phyloP scores from a whole-genome alignment of 2,329 filamentous ascomycete genomes.

The Ophiostoma populinum region DNA sequence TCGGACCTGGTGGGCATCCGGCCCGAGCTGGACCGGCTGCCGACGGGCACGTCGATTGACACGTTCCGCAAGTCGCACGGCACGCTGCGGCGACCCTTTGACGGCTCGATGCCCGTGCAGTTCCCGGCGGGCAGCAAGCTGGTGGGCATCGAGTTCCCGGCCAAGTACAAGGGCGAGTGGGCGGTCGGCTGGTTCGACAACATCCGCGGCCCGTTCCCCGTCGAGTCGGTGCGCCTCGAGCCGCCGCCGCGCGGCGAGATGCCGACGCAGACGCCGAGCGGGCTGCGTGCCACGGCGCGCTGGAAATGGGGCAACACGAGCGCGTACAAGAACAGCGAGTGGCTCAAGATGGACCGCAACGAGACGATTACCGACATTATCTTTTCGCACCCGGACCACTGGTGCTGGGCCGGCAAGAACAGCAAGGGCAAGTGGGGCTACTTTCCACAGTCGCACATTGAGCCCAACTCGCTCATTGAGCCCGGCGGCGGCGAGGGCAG shows the following conservation, averaged over 20 bases:
- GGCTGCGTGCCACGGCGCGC: conserved; percentile 28
- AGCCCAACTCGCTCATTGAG: conserved; percentile 27
- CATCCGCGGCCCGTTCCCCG: conserved; percentile 28
- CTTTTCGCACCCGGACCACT: conserved; percentile 31
- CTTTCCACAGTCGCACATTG: conserved; percentile 33
- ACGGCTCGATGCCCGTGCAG: conserved; percentile 12
- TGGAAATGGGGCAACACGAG: conserved; percentile 33
- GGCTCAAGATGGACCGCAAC: conserved; percentile 44
- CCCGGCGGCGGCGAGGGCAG: conserved; percentile 13
- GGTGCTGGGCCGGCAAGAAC: conserved; percentile 39
- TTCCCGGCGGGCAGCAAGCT: conserved; percentile 27
- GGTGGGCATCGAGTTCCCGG: conserved; percentile 33
- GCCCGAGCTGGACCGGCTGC: conserved; percentile 23
- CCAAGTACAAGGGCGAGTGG: conserved; percentile 36
- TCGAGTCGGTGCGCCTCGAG: conserved; percentile 29
- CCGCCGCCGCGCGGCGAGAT: conserved; percentile 25
- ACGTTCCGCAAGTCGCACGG: conserved; percentile 30
- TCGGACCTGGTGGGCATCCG: conserved; percentile 26
- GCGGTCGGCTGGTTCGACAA: conserved; percentile 38
- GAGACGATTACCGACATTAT: conserved; percentile 48
- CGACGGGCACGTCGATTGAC: conserved; percentile 27
- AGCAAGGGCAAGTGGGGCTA: conserved; percentile 34
- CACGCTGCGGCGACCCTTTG: conserved; percentile 17
- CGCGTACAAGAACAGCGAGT: conserved; percentile 20
- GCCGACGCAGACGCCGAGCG: conserved; percentile 26